Base-by-base conservation (phyloP, 1,139 yeast genomes). In the Candida glucosophila region DNA sequence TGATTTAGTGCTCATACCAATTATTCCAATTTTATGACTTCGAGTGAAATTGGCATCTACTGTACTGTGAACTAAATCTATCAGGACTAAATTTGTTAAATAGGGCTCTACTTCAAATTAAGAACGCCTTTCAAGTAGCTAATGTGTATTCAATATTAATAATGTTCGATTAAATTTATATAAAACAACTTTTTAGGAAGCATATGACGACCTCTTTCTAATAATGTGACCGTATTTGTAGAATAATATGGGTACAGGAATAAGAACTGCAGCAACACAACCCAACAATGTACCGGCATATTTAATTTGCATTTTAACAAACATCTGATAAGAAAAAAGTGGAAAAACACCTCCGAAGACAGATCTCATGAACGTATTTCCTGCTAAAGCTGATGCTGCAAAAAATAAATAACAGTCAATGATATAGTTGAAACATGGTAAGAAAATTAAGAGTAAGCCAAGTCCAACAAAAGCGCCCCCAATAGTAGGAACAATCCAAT, bases 371-470 rank as follows among this genome's bases (percentile, higher is more conserved):
- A 86, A 75, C 1, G 95, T 76, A 47, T 83, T 83, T 9, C 80
- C 95, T 4, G 96, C 95, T 38, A 86, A 62, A 2, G 95, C 95
- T 14, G 93, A 79, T 4, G 93, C 93, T 3, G 93, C 90, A 42
- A 77, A 75, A 28, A 73, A 47, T 34, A 79, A 58, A 45, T 81
- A 82, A 11, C 79, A 59, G 47, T 82, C 94, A 41, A 82, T 74
- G 41, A 82, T 65, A 48, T 81, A 82, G 47, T 76, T 78, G 41
- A 81, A 55, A 26, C 82, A 68, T 5, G 90, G 75, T 40, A 77
- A 61, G 63, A 82, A 81, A 33, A 81, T 75, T 29, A 77, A 64
- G 41, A 81, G 56, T 36, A 80, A 55, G 15, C 92, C 90, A 38
- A 64, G 71, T 4, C 92, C 93, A 24, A 77, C 67, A 39, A 77